Evolutionary conservation across 2,329 filamentous ascomycete species (phyloP).

Genomic region (Colletotrichum tanaceti): DNA sequence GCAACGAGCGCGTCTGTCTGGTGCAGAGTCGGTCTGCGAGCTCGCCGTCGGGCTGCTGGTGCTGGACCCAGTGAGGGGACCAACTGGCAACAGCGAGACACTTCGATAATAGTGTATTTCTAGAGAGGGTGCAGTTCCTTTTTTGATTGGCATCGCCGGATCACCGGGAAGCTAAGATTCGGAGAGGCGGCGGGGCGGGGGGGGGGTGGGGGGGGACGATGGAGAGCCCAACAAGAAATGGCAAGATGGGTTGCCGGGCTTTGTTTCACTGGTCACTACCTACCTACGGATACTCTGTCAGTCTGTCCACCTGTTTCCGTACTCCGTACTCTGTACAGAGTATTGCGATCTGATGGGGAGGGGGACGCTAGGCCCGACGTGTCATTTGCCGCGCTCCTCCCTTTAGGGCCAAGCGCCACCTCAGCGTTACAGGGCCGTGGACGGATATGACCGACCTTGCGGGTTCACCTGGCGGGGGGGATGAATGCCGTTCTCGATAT

Average conservation of each 20-base stretch:
- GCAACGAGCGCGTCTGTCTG: background rate
- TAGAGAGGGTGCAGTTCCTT: conserved; percentile 9
- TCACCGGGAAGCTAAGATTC: conserved; percentile 22
- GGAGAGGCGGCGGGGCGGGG: no score
- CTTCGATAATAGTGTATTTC: no score
- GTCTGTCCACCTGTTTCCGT: no score
- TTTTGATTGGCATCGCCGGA: conserved; percentile 31
- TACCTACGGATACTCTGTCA: no score
- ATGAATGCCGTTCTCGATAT: background rate
- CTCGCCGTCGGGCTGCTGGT: conserved; percentile 13
- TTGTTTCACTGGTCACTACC: conserved; percentile 23
- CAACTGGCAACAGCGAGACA: conserved; percentile 27
- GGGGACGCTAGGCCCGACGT: conserved; percentile 4
- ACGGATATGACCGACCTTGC: conserved; percentile 32
- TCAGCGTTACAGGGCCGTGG: conserved; percentile 2
- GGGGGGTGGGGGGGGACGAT: conserved; percentile 31
- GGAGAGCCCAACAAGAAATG: background rate
- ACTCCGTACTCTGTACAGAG: no score
- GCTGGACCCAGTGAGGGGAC: conserved; percentile 30
- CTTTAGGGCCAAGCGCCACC: conserved; percentile 1
- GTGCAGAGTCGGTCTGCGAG: background rate
- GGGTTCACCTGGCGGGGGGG: conserved; percentile 30
- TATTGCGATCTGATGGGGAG: conserved; percentile 26
- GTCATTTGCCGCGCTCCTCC: no score
- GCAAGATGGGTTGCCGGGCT: conserved; percentile 13